Conservation (phyloP, 495 filamentous ascomycete genomes). For the Hypoxylon rickii region DNA sequence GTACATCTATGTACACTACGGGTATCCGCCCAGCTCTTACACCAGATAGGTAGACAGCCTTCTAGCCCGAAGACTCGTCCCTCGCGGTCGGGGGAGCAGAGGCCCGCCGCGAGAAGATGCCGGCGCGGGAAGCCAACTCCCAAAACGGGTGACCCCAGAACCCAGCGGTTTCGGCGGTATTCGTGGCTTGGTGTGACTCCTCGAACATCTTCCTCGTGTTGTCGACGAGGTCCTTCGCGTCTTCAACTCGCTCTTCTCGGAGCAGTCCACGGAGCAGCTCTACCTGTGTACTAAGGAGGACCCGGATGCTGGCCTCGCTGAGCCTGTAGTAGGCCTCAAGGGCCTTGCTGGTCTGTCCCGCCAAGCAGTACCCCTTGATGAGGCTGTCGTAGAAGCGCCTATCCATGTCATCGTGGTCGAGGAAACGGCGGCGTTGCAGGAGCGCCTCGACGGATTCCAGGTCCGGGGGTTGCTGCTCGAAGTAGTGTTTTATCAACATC, state of each 20-base stretch:
- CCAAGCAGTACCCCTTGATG: conserved; percentile 62
- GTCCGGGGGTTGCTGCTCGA: conserved; percentile 59
- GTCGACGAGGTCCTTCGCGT: conserved; percentile 42
- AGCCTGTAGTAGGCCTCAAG: conserved; percentile 55
- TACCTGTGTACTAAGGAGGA: conserved; percentile 52
- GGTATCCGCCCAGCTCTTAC: too few species aligned
- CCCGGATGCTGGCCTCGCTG: conserved; percentile 40
- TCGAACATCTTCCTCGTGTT: conserved; percentile 41
- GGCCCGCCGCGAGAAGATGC: conserved; percentile 34
- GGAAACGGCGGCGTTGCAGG: conserved; percentile 50
- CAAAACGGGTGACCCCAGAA: conserved; percentile 52
- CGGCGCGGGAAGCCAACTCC: conserved; percentile 41
- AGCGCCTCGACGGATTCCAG: conserved; percentile 59
- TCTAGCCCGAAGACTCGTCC: too few species aligned
- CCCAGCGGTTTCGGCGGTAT: conserved; percentile 12
- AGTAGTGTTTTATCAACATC: conserved; percentile 70
- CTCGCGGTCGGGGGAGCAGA: not conserved
- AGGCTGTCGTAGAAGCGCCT: conserved; percentile 69
- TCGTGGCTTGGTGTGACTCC: conserved; percentile 26
- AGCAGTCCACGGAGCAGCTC: conserved; percentile 54
- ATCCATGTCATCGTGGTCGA: conserved; percentile 51
- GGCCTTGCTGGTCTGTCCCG: conserved; percentile 54
- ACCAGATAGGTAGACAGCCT: too few species aligned
- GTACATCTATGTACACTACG: too few species aligned
- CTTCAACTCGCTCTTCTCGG: conserved; percentile 41